phyloP scores from a whole-genome alignment of 371 early-diverging fungal species.

The Haplosporangium sp. region DNA sequence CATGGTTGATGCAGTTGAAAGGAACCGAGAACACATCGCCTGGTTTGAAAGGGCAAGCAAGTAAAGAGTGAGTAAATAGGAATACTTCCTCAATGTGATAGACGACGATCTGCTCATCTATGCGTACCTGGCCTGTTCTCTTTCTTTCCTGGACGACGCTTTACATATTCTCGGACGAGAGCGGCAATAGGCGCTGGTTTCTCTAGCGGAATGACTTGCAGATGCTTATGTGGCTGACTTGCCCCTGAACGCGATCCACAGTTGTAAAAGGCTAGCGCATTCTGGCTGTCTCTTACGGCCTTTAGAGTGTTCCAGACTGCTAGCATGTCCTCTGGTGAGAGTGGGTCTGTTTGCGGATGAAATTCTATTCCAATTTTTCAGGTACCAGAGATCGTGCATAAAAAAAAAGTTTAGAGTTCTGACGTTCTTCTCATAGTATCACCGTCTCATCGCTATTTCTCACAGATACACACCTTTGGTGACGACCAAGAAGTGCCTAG shows the following conservation, averaged over 20 bases:
- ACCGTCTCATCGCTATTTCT: no score
- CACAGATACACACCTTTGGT: constrained; percentile 70
- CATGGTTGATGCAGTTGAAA: constrained; percentile 35
- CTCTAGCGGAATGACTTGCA: constrained; percentile 75
- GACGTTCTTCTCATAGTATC: neutral
- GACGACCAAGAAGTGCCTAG: constrained; percentile 73
- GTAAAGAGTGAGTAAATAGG: neutral
- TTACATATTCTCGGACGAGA: constrained; percentile 58
- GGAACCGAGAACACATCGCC: constrained; percentile 41
- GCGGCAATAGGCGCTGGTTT: constrained; percentile 64
- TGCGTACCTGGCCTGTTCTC: constrained; percentile 39
- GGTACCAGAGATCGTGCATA: neutral
- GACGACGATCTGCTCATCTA: no score
- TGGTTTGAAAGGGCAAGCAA: neutral
- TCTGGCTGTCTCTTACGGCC: constrained; percentile 52
- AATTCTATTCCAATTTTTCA: constrained; percentile 60
- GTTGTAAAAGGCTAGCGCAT: constrained; percentile 76
- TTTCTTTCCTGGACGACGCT: constrained; percentile 59
- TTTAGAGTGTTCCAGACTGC: constrained; percentile 65
- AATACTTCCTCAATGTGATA: no score
- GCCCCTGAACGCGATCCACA: constrained; percentile 80
- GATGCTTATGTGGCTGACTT: constrained; percentile 79
- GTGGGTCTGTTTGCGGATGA: constrained; percentile 70
- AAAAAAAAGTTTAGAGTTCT: neutral
- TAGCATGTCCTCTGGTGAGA: constrained; percentile 67